Evolutionary conservation across 2,329 filamentous ascomycete species (phyloP), one percentile per base, ranked within the genome.

Genomic region (Calcarisporium arbuscula): DNA sequence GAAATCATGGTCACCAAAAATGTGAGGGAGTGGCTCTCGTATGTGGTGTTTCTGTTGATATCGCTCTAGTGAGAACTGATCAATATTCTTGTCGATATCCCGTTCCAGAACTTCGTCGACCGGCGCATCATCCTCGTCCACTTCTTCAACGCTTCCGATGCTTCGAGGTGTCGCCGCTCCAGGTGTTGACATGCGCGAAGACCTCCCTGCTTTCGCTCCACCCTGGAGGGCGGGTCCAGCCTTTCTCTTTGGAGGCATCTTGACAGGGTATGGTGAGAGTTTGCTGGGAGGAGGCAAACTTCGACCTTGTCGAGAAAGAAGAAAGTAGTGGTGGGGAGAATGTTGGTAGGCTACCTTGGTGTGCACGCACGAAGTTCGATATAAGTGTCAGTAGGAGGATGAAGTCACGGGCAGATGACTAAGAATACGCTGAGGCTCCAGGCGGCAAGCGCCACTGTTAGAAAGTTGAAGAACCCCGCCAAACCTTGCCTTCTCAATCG

Each of bases 181-280:
- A 6, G 77, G 77, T 6, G 77, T 81, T 29, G 77, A 80, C 39
- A 69, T 58, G 36, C 65, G 66, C 26, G 75, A 80, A 14, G 67
- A 63, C 50, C 68, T 72, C 38, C 74, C 72, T 19, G 65, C 65
- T 58, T 81, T 82, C 19, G 64, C 53, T 25, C 62, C 60, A 34
- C 65, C 69, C 38, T 65, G 60, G 38, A 64, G 63, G 47, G 61
- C 65, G 54, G 54, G 48, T 40, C 55, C 52, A 41, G 81, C 81
- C 64, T 86, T 86, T 53, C 82, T 73, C 64, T 87, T 87, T 14
- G 72, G 67, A 43, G 82, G 74, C 82, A 87, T 86, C 17, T 40
- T 41, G 23, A 14, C 33, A 32, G 28, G 17, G 34, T n/a, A n/a
- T n/a, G n/a, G n/a, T n/a, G n/a, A n/a, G n/a, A n/a, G n/a, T n/a